Conservation (phyloP, 2,329 filamentous ascomycete genomes). For the Xylariaceae sp. region DNA sequence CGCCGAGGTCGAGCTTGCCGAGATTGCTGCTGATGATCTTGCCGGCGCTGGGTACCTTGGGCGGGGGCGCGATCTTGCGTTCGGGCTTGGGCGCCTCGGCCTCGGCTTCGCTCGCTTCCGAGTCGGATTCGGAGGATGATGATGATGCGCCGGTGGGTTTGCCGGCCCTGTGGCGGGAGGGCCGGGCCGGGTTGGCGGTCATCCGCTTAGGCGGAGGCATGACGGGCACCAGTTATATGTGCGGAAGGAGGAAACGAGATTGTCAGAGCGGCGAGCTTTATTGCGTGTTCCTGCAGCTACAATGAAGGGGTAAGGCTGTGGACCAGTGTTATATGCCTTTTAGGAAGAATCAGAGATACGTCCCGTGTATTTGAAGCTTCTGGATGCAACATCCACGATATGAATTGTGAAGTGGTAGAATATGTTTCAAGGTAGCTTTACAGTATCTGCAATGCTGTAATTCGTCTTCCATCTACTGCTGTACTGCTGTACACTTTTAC, state of each 20-base stretch:
- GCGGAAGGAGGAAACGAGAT: not conserved
- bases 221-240: constrained; percentile 6
- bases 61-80: constrained; percentile 45
- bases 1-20: constrained; percentile 47
- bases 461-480: too few relatives aligned
- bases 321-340: too few relatives aligned
- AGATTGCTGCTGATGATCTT: constrained; percentile 50
- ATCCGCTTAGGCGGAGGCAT: constrained; percentile 72
- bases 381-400: not conserved
- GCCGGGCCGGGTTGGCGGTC: constrained; percentile 83
- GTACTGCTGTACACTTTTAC: too few relatives aligned
- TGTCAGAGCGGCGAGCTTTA: not conserved
- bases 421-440: too few relatives aligned
- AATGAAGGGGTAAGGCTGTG: too few relatives aligned
- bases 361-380: too few relatives aligned
- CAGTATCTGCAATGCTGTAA: too few relatives aligned
- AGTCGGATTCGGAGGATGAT: constrained; percentile 47
- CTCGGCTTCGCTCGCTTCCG: constrained; percentile 39
- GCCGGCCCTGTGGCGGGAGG: constrained; percentile 78
- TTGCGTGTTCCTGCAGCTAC: too few relatives aligned
- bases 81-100: constrained; percentile 25
- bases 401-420: too few relatives aligned
- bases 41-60: constrained; percentile 51
- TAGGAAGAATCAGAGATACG: not conserved
- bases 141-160: constrained; percentile 59